Evolutionary conservation across 202 grass and related monocot genomes (phyloP).

Genomic region (Zizania palustris): DNA sequence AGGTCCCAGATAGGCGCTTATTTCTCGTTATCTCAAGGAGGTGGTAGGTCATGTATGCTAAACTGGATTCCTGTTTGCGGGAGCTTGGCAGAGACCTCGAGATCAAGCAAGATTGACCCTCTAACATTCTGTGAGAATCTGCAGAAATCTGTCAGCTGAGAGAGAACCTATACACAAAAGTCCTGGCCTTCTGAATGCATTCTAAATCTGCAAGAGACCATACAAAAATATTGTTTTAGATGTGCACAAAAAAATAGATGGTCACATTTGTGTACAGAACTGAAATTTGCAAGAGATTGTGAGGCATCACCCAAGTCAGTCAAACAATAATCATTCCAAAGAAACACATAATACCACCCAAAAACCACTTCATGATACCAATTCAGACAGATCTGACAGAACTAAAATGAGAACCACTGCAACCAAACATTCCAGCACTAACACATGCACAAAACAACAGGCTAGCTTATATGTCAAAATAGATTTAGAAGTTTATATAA

Average conservation of each 20-base stretch:
- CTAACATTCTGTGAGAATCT: conserved; percentile 65
- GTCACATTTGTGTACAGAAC: conserved; percentile 1
- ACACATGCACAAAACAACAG: neutral
- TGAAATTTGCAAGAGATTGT: conserved; percentile 35
- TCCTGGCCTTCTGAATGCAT: conserved; percentile 15
- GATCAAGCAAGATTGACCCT: conserved; percentile 77
- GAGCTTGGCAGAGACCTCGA: conserved; percentile 65
- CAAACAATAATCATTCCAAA: too few species aligned
- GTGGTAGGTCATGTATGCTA: conserved; percentile 83
- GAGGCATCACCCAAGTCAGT: conserved; percentile 11
- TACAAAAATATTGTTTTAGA: conserved; percentile 2
- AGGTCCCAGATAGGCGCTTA: conserved; percentile 47
- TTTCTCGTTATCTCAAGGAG: conserved; percentile 75
- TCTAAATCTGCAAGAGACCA: conserved; percentile 50
- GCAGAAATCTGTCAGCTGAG: conserved; percentile 35
- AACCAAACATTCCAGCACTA: neutral
- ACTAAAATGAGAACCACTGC: neutral
- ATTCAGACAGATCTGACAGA: conserved; percentile 17
- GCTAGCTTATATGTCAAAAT: conserved; percentile 16
- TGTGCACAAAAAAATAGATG: conserved; percentile 4
- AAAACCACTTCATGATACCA: neutral
- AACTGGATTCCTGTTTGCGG: conserved; percentile 73
- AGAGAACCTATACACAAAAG: conserved; percentile 39
- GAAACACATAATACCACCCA: too few species aligned
- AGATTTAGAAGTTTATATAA: conserved; percentile 5